Conservation (phyloP, 106 monocot species). For the Dendrobium huoshanense region DNA sequence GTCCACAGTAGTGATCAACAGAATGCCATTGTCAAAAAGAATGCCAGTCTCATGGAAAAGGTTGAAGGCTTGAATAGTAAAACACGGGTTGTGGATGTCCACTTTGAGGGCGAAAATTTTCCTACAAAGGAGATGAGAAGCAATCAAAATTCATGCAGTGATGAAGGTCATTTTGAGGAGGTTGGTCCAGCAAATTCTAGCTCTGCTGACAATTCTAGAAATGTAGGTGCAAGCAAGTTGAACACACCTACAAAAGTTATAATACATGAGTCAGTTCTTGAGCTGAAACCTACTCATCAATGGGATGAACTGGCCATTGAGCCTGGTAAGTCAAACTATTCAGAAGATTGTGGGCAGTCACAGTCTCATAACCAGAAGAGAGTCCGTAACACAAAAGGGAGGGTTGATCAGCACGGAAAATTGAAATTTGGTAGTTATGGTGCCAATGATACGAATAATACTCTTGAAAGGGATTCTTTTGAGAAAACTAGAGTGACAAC, state of each 20-base stretch:
- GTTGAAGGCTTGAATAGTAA: conserved; percentile 53
- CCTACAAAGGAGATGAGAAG: conserved; percentile 18
- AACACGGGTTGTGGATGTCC: conserved; percentile 41
- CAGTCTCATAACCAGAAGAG: conserved; percentile 20
- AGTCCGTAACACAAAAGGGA: conserved; percentile 9
- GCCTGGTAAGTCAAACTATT: conserved; percentile 5
- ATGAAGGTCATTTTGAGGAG: conserved; percentile 8
- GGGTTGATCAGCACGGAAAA: conserved; percentile 24
- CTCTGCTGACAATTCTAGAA: background rate
- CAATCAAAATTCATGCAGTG: conserved; percentile 9
- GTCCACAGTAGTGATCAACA: conserved; percentile 9
- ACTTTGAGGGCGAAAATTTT: conserved; percentile 11
- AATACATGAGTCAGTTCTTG: background rate
- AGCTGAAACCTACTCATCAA: conserved; percentile 10
- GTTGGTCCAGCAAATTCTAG: background rate
- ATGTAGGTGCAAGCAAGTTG: background rate
- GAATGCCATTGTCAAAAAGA: conserved; percentile 38
- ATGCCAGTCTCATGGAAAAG: conserved; percentile 52
- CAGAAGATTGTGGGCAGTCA: conserved; percentile 14
- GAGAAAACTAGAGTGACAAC: background rate
- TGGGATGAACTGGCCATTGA: conserved; percentile 14
- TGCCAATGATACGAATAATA: conserved; percentile 28
- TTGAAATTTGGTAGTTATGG: conserved; percentile 17
- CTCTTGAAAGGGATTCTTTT: conserved; percentile 22
- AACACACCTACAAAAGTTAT: conserved; percentile 9